Percentiles rank a stretch among this genome's conserved stretches.
Conservation (phyloP, 805 yeast species). For the Phaffomyces thermotolerans region DNA sequence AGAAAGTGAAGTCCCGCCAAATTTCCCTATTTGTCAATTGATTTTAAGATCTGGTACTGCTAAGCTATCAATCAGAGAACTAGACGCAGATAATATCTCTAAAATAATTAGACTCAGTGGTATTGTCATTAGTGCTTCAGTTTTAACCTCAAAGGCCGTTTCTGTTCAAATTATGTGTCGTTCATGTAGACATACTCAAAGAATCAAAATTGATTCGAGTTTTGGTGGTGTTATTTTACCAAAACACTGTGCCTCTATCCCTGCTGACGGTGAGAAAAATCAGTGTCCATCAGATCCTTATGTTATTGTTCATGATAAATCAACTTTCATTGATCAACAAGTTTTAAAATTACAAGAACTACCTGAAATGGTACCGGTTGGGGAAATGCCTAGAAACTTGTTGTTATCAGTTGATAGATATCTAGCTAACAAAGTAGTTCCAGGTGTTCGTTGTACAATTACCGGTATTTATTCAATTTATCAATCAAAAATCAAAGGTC, state of each 20-base stretch:
- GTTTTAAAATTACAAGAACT: constrained; percentile 88
- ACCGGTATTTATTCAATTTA: constrained; percentile 91
- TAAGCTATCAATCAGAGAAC: constrained; percentile 65
- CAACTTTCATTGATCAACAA: constrained; percentile 93
- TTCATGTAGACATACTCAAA: constrained; percentile 74
- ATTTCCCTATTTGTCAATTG: constrained; percentile 79
- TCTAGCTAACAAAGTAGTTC: constrained; percentile 83
- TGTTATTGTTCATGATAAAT: constrained; percentile 86
- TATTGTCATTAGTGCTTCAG: constrained; percentile 85
- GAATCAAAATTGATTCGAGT: constrained; percentile 53
- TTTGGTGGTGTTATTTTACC: constrained; percentile 70
- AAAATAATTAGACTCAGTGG: constrained; percentile 90
- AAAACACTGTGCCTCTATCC: constrained; percentile 51
- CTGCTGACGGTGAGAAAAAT: constrained; percentile 43
- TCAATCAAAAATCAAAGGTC: constrained; percentile 57
- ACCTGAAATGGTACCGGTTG: constrained; percentile 98
- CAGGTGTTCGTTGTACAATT: constrained; percentile 90
- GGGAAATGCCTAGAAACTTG: constrained; percentile 96
- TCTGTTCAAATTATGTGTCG: constrained; percentile 79
- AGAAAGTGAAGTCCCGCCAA: constrained; percentile 39
- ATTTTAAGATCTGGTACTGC: constrained; percentile 67
- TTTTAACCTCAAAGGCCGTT: constrained; percentile 82
- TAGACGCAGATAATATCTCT: constrained; percentile 82
- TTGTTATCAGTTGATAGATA: constrained; percentile 82
- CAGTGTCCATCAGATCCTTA: constrained; percentile 91